phyloP scores from a whole-genome alignment of 139 green algal species.

The Chlorella sp. region DNA sequence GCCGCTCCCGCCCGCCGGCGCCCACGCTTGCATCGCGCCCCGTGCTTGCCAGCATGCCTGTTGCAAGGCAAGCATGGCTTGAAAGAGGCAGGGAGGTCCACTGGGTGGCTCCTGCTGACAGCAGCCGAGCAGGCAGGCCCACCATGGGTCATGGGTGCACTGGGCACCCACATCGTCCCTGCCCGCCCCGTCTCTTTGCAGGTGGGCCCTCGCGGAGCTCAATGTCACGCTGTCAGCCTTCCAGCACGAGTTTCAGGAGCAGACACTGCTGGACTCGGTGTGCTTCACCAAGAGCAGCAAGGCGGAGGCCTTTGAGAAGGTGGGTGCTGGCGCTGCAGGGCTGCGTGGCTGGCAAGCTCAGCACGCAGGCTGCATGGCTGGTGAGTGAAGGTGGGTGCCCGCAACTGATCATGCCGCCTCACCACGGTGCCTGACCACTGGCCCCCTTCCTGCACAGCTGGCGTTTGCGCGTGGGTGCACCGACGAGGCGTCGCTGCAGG shows the following conservation, averaged over 20 bases:
- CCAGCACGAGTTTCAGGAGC: slow-evolving; percentile 14
- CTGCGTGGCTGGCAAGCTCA: too few species aligned
- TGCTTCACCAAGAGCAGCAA: slow-evolving; percentile 5
- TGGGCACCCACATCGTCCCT: too few species aligned
- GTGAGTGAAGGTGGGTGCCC: too few species aligned
- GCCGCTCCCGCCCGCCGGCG: neutral
- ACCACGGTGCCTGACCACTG: neutral
- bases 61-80: too few species aligned
- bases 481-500: neutral
- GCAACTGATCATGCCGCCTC: too few species aligned
- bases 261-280: slow-evolving; percentile 7
- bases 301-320: neutral
- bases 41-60: too few species aligned
- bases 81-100: too few species aligned
- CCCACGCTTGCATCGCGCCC: neutral
- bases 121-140: too few species aligned
- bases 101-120: neutral
- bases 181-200: too few species aligned
- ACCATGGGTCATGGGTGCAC: too few species aligned
- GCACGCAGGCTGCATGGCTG: too few species aligned
- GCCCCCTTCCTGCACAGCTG: neutral
- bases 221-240: slow-evolving; percentile 21
- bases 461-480: neutral
- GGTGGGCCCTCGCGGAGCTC: slow-evolving; percentile 18
- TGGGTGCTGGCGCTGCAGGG: neutral